Evolutionary conservation across 2,329 filamentous ascomycete species (phyloP), one percentile per base, ranked within the genome.

Genomic region (Parastagonospora nodorum): DNA sequence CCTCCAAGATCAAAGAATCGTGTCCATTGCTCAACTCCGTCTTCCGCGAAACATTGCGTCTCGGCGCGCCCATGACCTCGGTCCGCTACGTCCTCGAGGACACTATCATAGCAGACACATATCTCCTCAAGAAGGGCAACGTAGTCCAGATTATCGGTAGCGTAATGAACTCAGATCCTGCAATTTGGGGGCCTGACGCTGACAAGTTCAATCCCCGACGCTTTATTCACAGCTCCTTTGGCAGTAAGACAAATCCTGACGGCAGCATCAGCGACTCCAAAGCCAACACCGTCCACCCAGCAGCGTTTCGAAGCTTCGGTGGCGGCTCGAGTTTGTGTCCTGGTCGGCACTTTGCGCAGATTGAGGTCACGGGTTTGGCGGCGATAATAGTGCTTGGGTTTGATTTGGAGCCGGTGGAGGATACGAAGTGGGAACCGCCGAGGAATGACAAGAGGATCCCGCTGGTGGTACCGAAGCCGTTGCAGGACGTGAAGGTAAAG

Each of bases 11-110:
- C 8, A 72, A 75, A 29, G 61, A 72, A 1, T 50, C 65, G 5
- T 76, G 76, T 40, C 78, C 78, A 0, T 61, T 80, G 5, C 64
- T 83, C 6, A 64, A 77, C 11, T 76, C 77, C 38, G 72, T 72
- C 16, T 80, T 77, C 56, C 74, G 75, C 19, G 80, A 82, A 57
- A 73, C 72, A 0, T 64, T 81, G 47, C 77, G 80, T 7, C 48
- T 80, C 2, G 64, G 60, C 10, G 75, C 75, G 28, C 71, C 74
- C 4, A 65, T 72, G 5, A 62, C 73, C 11, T 74, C 74, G 10
- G 74, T 70, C 30, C 74, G 80, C 8, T 64, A 68, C 8, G 74
- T 81, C n/a, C 55, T 70, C 11, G 55, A 71, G 32, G 79, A 82
- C 40, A 78, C 75, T 1, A 46, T 75, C 2, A 58, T 80, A 24